Conservation (phyloP, 176 grass and related monocot species). For the Triticum aestivum region DNA sequence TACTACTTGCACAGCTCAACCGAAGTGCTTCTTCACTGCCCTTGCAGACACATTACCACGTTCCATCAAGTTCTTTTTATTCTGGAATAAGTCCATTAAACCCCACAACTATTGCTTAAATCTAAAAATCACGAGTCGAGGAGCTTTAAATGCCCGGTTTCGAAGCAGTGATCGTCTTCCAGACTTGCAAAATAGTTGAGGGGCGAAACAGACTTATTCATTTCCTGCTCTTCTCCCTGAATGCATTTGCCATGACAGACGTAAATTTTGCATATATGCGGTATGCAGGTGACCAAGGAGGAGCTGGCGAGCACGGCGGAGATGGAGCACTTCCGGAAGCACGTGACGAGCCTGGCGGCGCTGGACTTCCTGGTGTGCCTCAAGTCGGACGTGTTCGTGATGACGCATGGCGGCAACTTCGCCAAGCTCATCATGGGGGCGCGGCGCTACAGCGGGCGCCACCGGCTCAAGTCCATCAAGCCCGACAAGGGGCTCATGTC, state of each 20-base stretch:
- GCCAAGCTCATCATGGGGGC: conserved; percentile 81
- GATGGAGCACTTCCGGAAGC: conserved; percentile 74
- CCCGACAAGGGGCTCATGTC: conserved; percentile 89
- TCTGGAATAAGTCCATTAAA: no score
- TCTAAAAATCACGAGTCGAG: neutral
- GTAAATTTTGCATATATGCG: neutral
- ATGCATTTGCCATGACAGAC: neutral
- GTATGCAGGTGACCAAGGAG: conserved; percentile 72
- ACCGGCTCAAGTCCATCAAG: conserved; percentile 82
- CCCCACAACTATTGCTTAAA: neutral
- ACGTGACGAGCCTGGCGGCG: conserved; percentile 82
- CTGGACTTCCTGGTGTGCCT: conserved; percentile 87
- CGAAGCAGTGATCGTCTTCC: neutral
- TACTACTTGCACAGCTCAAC: neutral
- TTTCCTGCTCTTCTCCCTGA: neutral
- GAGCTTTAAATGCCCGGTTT: neutral
- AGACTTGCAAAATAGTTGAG: neutral
- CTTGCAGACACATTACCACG: no score
- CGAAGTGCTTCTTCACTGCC: no score
- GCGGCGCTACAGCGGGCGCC: conserved; percentile 57
- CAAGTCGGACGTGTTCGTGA: conserved; percentile 82
- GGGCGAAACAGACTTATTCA: neutral
- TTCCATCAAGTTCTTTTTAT: no score
- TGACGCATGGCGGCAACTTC: conserved; percentile 84
- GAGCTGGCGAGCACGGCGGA: conserved; percentile 66